Conservation (phyloP, 495 filamentous ascomycete genomes). For the Talaromyces proteolyticus region DNA sequence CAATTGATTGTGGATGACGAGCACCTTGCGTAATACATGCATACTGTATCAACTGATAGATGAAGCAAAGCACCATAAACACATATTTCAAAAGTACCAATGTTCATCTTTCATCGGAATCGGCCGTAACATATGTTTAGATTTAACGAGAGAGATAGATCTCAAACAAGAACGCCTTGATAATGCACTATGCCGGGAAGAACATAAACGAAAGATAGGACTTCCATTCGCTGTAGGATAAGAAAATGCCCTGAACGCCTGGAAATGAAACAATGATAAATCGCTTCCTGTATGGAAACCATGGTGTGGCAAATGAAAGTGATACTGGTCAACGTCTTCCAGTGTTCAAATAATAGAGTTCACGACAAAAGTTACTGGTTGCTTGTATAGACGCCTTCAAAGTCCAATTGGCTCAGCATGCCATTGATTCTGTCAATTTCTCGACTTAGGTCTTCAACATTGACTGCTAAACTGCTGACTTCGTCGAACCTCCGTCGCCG, state of each 20-base stretch:
- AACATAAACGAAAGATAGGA: background rate
- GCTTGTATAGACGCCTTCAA: slow-evolving; percentile 43
- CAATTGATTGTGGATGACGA: too few relatives aligned
- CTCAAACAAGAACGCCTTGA: background rate
- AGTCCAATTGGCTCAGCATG: slow-evolving; percentile 43
- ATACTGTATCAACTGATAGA: too few relatives aligned
- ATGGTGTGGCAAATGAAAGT: background rate
- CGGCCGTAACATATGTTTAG: too few relatives aligned
- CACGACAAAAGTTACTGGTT: slow-evolving; percentile 15
- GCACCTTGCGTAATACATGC: too few relatives aligned
- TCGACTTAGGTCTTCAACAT: slow-evolving; percentile 74
- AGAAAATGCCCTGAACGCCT: background rate
- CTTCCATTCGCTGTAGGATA: background rate
- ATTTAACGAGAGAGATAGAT: too few relatives aligned
- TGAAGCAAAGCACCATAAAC: too few relatives aligned
- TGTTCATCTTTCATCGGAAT: too few relatives aligned
- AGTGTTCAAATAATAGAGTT: background rate
- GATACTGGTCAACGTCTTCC: background rate
- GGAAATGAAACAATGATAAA: background rate
- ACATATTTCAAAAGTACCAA: too few relatives aligned
- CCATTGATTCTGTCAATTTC: slow-evolving; percentile 71
- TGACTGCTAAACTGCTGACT: slow-evolving; percentile 69
- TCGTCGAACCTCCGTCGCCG: slow-evolving; percentile 85
- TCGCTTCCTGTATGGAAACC: background rate
- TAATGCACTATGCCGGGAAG: background rate